Base-by-base conservation (phyloP, 2,329 filamentous ascomycete genomes). In the Stachybotrys chlorohalonatus region DNA sequence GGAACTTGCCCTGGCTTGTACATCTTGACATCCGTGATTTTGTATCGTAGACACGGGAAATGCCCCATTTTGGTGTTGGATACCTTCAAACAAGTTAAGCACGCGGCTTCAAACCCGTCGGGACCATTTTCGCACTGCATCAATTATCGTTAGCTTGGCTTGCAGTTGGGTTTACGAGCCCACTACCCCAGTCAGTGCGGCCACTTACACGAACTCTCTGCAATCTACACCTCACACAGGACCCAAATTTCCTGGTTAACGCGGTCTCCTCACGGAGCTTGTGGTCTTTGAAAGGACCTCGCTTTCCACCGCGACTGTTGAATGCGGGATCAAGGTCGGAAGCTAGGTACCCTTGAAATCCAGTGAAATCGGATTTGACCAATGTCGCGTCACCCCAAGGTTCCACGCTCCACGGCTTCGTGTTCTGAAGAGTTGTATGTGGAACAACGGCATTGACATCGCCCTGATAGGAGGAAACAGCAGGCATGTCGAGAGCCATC, bases 181-280 rank as follows among this genome's bases (percentile, higher is more conserved):
- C 4, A 24, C 24, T 24, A 24, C 24, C 2, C 24, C 24, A 24
- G 36, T 42, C 36, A 42, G 13, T 50, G 31, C 5, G 30, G 8
- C 24, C 42, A 70, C 79, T 74, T 66, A 84, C 81, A 51, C 82
- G 75, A 60, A 84, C 83, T 48, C 81, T 75, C 59, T 84, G 82
- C 79, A 84, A 83, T 52, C 79, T 74, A 58, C 82, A 85, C 49
- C 81, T 73, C 55, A 84, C 78, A 60, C 82, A 85, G 17, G 79
- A 82, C 8, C 80, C 81, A 16, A 81, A 78, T 53, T 77, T 78
- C 56, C 82, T 73, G 2, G 81, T 84, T 54, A 77, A 71, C 0
- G 82, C 82, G 1, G 81, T 84, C 58, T 77, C 71, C 57, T 80
- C 72, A 30, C 80, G 75, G 32, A 76, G 70, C 9, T 68, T 68